Conservation (phyloP, 805 yeast species). For the Saturnispora diversa region DNA sequence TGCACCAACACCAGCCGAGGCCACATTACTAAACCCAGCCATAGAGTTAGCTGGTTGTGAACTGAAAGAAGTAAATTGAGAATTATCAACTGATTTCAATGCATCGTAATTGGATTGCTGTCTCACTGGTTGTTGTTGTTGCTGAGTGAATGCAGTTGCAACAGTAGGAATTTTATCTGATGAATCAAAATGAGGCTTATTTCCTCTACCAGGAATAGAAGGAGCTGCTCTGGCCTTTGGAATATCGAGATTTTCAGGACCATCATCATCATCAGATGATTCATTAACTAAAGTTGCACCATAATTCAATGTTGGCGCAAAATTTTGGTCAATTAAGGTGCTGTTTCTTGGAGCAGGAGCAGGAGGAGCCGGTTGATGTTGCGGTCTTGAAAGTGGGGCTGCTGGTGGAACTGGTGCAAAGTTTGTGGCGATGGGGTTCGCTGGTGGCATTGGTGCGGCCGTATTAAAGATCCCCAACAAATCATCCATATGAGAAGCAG, state of each 20-base stretch:
- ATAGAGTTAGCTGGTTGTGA: constrained; percentile 18
- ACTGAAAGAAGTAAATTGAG: constrained; percentile 12
- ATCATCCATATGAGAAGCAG: constrained; percentile 50
- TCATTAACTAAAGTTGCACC: constrained; percentile 57
- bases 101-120: constrained; percentile 41
- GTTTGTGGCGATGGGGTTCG: constrained; percentile 13
- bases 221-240: constrained; percentile 25
- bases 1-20: constrained; percentile 1
- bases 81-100: constrained; percentile 22
- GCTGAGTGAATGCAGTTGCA: constrained; percentile 7
- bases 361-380: constrained; percentile 8
- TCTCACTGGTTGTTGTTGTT: constrained; percentile 17
- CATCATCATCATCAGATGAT: constrained; percentile 33
- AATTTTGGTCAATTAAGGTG: constrained; percentile 31
- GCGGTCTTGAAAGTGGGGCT: constrained; percentile 9
- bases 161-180: constrained; percentile 12
- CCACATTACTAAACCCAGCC: constrained; percentile 10
- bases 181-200: constrained; percentile 29
- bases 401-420: constrained; percentile 6
- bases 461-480: constrained; percentile 51
- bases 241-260: constrained; percentile 28
- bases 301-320: constrained; percentile 77
- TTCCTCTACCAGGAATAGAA: constrained; percentile 30
- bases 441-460: constrained; percentile 29
- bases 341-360: constrained; percentile 22